Base-by-base conservation (phyloP, 2,329 filamentous ascomycete species). In the Xylariomycetidae sp. region DNA sequence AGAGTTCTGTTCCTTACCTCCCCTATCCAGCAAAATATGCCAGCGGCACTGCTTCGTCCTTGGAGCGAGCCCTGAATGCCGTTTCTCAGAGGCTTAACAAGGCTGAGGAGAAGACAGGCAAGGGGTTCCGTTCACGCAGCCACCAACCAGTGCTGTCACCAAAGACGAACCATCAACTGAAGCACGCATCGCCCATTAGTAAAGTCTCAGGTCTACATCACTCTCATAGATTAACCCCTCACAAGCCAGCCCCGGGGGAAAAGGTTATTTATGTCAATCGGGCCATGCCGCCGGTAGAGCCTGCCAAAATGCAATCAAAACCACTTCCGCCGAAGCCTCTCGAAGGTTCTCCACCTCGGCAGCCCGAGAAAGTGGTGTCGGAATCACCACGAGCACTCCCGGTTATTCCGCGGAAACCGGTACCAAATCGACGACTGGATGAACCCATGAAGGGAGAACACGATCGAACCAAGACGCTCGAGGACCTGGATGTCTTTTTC, bases 61-160 rank as follows among this genome's bases (percentile, higher is more conserved):
- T 57, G 19, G 53, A 58, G 26, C 37, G 47, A 26, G 56, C 55
- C 16, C 38, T 60, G 17, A 47, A 59, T 25, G 49, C 42, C 9
- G 52, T 49, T 14, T 49, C 46, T 17, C 40, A 42, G n/a, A 44
- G 47, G 17, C 40, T 57, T 24, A 45, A 58, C 5, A 38, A 40
- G 14, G 43, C 47, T 28, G 41, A 49, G 17, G 26, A 35, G 10
- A 33, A 47, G 29, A 28, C 25, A 8, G 34, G 39, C 4, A 40
- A 39, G 15, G 25, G 31, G 17, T 18, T 19, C 12, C 28, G 25
- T 4, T 22, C 37, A 32, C 23, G 6, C 5, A 28, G 16, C 16
- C 32, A 33, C 10, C 29, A 38, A 18, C 12, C 26, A 14, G 38
- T 31, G 25, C 19, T 39, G 23, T 25, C 24, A 18, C 32, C 48